Percentiles rank a stretch among this genome's conserved stretches.
Evolutionary conservation across 2,329 filamentous ascomycete species (phyloP).

Genomic region (Thelonectria blattea): DNA sequence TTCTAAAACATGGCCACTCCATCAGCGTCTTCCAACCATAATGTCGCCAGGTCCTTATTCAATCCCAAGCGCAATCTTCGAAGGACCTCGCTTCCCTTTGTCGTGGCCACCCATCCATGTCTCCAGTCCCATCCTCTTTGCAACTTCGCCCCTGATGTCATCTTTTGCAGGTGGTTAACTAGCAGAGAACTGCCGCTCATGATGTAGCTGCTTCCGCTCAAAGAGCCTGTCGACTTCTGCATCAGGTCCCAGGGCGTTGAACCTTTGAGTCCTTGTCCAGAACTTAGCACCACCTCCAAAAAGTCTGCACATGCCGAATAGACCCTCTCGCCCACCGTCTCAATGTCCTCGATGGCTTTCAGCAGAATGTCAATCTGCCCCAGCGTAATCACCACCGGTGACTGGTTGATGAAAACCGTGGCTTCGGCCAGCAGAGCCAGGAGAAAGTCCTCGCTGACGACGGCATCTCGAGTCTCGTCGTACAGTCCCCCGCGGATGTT

Average conservation of each 20-base stretch:
- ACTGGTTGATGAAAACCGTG: constrained; percentile 73
- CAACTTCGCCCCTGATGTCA: constrained; percentile 58
- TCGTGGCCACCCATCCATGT: constrained; percentile 71
- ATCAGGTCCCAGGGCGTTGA: constrained; percentile 71
- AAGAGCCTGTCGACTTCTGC: constrained; percentile 60
- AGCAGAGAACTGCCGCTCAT: constrained; percentile 78
- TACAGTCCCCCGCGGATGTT: constrained; percentile 91
- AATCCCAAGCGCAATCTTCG: constrained; percentile 73
- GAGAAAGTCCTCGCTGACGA: constrained; percentile 87
- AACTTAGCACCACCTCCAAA: constrained; percentile 75
- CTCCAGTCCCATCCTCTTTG: constrained; percentile 80
- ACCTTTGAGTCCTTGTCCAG: constrained; percentile 66
- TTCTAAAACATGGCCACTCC: constrained; percentile 51
- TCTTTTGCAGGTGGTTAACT: constrained; percentile 64
- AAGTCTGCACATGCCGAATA: constrained; percentile 79
- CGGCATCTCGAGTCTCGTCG: constrained; percentile 78
- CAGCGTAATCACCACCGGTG: constrained; percentile 62
- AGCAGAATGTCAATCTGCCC: constrained; percentile 77
- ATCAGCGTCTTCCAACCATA: constrained; percentile 73
- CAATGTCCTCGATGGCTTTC: constrained; percentile 78
- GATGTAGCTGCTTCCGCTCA: constrained; percentile 67
- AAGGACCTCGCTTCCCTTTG: constrained; percentile 73
- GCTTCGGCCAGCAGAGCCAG: constrained; percentile 84
- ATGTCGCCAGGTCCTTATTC: constrained; percentile 73
- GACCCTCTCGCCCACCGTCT: constrained; percentile 76